These are phyloP conservation scores for Eremothecium coryli DNA, from an alignment of 1,139 yeast genomes.

Conservation along the genomic window DNA sequence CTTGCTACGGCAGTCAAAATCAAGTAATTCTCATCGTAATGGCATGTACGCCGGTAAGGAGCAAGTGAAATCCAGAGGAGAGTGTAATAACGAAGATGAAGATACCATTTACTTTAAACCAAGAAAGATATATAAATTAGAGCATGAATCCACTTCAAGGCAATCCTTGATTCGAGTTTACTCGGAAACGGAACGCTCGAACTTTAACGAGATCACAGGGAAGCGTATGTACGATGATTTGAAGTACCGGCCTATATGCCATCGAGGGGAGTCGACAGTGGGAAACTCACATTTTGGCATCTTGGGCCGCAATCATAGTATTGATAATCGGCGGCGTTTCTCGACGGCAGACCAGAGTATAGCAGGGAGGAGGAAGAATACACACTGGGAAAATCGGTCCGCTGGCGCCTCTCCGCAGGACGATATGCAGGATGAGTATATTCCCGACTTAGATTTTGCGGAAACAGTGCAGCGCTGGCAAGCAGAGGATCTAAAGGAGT, in stretches of 20 bases:
- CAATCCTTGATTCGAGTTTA: slow-evolving; percentile 38
- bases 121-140: slow-evolving; percentile 13
- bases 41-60: too few species aligned
- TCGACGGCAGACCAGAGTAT: slow-evolving; percentile 5
- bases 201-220: slow-evolving; percentile 43
- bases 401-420: slow-evolving; percentile 6
- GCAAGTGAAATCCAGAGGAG: slow-evolving; percentile 2
- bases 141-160: slow-evolving; percentile 14
- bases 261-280: slow-evolving; percentile 7
- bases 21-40: too few species aligned
- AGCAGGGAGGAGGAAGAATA: not conserved
- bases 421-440: slow-evolving; percentile 64
- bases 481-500: slow-evolving; percentile 10
- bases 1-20: too few species aligned
- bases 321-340: slow-evolving; percentile 5
- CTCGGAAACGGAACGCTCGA: slow-evolving; percentile 48
- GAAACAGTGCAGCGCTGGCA: slow-evolving; percentile 28
- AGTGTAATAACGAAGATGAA: slow-evolving; percentile 4
- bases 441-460: slow-evolving; percentile 53
- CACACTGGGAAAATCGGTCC: not conserved
- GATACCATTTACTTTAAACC: slow-evolving; percentile 20
- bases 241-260: slow-evolving; percentile 33
- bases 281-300: slow-evolving; percentile 1
- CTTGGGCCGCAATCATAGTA: not conserved
- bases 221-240: slow-evolving; percentile 41